Conservation (phyloP, 805 yeast species). For the Kodamaea kakaduensis region DNA sequence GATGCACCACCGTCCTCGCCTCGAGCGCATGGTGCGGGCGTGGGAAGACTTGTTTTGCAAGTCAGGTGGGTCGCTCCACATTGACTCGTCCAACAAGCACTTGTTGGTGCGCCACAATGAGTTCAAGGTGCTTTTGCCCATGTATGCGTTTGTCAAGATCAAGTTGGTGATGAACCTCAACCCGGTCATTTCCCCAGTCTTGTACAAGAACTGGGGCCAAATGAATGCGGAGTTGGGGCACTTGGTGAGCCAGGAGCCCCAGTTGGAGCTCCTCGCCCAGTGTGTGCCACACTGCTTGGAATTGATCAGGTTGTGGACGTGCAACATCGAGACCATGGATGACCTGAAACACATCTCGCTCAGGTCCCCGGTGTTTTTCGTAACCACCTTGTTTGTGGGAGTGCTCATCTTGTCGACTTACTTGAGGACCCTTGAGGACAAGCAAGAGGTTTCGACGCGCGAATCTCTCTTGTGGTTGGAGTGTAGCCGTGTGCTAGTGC, state of each 20-base stretch:
- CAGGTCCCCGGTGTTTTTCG: constrained; percentile 72
- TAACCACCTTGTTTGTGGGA: constrained; percentile 65
- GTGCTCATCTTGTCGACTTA: constrained; percentile 61
- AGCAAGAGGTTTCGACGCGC: constrained; percentile 13
- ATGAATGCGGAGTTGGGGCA: constrained; percentile 54
- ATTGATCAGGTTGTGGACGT: constrained; percentile 67
- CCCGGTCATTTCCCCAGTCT: constrained; percentile 55
- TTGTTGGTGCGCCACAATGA: constrained; percentile 51
- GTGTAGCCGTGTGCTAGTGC: constrained; percentile 55
- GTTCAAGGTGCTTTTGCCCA: constrained; percentile 61
- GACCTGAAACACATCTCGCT: constrained; percentile 66
- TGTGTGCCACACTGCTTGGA: constrained; percentile 37
- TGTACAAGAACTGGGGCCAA: constrained; percentile 63
- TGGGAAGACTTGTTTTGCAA: constrained; percentile 65
- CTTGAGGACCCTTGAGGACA: constrained; percentile 50
- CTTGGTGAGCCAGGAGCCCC: constrained; percentile 54
- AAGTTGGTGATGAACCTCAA: constrained; percentile 59
- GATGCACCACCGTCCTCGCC: constrained; percentile 53
- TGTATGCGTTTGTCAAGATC: constrained; percentile 63
- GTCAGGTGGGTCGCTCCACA: constrained; percentile 59
- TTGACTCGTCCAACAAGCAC: constrained; percentile 47
- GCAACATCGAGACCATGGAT: constrained; percentile 54
- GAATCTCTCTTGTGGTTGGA: constrained; percentile 48
- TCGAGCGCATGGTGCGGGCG: constrained; percentile 53
- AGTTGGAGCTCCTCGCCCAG: constrained; percentile 41